A percentile compares a stretch with the other conserved stretches of the same genome.
phyloP scores from a whole-genome alignment of 2,329 filamentous ascomycete species.

The Beauveria varroae region DNA sequence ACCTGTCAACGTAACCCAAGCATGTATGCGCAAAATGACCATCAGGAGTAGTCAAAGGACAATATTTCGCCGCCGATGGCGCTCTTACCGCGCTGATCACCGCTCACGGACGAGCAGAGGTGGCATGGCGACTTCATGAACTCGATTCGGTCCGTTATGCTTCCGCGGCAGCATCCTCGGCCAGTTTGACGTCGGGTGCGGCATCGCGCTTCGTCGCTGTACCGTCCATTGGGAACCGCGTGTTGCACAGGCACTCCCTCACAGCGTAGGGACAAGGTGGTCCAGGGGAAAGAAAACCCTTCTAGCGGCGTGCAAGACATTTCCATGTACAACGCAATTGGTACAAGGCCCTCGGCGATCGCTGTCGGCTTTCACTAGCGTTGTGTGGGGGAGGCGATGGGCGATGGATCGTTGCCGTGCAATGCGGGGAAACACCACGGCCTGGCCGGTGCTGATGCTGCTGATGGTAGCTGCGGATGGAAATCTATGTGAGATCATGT shows the following conservation, averaged over 20 bases:
- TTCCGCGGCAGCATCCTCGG: not conserved
- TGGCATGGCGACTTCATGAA: constrained; percentile 19
- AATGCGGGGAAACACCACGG: not conserved
- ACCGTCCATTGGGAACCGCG: not conserved
- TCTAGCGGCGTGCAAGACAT: not conserved
- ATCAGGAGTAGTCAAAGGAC: constrained; percentile 53
- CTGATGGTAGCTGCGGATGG: not conserved
- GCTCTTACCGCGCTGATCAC: constrained; percentile 42
- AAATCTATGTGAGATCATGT: not conserved
- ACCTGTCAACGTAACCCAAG: constrained; percentile 52
- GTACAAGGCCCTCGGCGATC: no score
- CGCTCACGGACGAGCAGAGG: constrained; percentile 27
- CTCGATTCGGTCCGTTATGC: not conserved
- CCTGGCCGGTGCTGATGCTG: not conserved
- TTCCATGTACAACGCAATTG: no score
- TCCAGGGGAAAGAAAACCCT: not conserved
- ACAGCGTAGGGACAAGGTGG: no score
- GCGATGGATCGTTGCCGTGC: not conserved
- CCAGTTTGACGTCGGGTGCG: not conserved
- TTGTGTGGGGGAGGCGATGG: not conserved
- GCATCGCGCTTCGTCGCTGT: not conserved
- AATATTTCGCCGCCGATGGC: constrained; percentile 51
- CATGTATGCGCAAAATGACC: constrained; percentile 56
- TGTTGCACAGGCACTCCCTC: not conserved
- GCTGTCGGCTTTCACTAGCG: not conserved